Base-by-base conservation (phyloP, 2,329 filamentous ascomycete genomes). In the Botrytis fabae region DNA sequence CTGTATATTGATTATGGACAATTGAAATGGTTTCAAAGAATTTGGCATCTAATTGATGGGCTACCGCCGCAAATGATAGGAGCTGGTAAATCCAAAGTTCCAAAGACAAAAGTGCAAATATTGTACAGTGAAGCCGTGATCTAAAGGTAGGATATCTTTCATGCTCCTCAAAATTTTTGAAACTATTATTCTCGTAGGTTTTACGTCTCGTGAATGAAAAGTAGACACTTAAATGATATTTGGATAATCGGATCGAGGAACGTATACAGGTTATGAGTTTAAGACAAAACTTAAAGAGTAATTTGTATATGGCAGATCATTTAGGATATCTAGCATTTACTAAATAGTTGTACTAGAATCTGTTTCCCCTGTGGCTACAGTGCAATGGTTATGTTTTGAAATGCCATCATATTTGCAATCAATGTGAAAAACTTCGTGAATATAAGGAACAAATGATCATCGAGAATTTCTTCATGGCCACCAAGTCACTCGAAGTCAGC, bases 201-300 rank as follows among this genome's bases (percentile, higher is more conserved):
- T 28, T 54, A 28, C 5, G 14, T 54, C 51, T 54, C 51, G 18
- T 14, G 28, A 28, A 28, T 3, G 51, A 1, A 4, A 18, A 54
- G 16, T 2, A 5, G 10, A 54, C 0, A 28, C 7, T 28, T 7
- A 10, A 54, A 28, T 0, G 2, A 8, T 28, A 7, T 16, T 54
- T 54, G n/a, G 0, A 28, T 8, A 12, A 54, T 28, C 3, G 5
- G 5, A 18, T 28, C 3, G 51, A n/a, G 5, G 51, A 4, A 16
- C 16, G 2, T 54, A 12, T 28, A 54, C 14, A 7, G 1, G n/a
- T 8, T 10, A 28, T 54, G n/a, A 54, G 12, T 5, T 8, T 16
- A 25, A 25, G 5, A n/a, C 28, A n/a, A 5, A 8, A 16, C 16
- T 54, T 10, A 8, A 16, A 5, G n/a, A 54, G 14, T 54, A 28